Base-by-base conservation (phyloP, 345 rosid species). In the Excoecaria agallocha region DNA sequence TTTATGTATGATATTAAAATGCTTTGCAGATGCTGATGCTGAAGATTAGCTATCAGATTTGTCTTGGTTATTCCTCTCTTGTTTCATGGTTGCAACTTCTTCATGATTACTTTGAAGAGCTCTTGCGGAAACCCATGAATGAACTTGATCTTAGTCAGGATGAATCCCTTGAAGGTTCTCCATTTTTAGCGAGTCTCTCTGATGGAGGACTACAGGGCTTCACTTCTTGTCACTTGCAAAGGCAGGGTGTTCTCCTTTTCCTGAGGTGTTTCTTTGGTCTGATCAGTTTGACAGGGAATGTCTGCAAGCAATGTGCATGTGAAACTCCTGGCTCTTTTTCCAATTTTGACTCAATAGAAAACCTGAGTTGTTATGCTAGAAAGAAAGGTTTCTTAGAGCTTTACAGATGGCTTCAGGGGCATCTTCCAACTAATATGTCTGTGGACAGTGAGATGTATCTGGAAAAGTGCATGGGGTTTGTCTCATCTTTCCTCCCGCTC, bases 81-180 rank as follows among this genome's bases (percentile, higher is more conserved):
- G 60, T 70, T 77, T 85, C 88, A 59, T 92, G 97, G 97, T 78
- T 92, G 91, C 88, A 87, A 77, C 87, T 85, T 86, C 82, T 94
- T 74, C 89, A 84, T 67, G 70, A 61, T 46, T 84, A 87, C 80
- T 91, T 85, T 82, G 81, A 87, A 73, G 93, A 86, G 25, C 76
- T 85, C 74, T 80, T 91, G 73, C 74, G 74, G 57, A 83, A 78
- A 59, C 76, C 83, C 70, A 79, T 89, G 59, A 69, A 68, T 55
- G 66, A 74, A 70, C 13, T 59, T 3, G 76, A 68, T 39, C 59
- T 80, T 65, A 48, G 73, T 70, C 76, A 75, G 56, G 85, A 82
- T 79, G 83, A 84, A 67, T 84, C 78, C 82, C 81, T 92, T 76
- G 96, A 92, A 71, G 91, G 87, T 58, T 92, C 94, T 43, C 97